Evolutionary conservation across 306 rosid species (phyloP).

Genomic region (Begonia fuchsioides): DNA sequence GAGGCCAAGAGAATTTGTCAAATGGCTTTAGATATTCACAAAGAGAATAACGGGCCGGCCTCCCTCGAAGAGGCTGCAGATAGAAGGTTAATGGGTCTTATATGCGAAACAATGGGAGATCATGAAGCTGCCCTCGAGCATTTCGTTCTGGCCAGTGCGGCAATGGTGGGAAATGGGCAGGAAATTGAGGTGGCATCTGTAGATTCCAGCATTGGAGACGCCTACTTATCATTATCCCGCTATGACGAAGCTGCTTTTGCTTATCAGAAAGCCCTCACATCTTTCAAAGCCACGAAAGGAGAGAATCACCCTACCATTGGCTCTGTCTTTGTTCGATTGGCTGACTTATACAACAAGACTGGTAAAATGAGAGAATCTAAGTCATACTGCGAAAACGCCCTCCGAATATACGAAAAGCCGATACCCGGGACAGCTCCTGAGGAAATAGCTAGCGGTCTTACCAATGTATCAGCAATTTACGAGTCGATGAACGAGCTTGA

Average conservation of each 20-base stretch:
- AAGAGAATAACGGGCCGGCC: constrained; percentile 41
- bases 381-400: constrained; percentile 72
- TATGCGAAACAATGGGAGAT: constrained; percentile 79
- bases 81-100: constrained; percentile 90
- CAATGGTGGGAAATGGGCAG: constrained; percentile 82
- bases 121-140: constrained; percentile 90
- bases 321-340: constrained; percentile 60
- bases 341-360: constrained; percentile 64
- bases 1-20: constrained; percentile 79
- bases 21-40: constrained; percentile 75
- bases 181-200: constrained; percentile 78
- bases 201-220: constrained; percentile 87
- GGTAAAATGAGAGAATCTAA: constrained; percentile 73
- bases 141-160: constrained; percentile 78
- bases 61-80: constrained; percentile 89
- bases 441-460: constrained; percentile 76
- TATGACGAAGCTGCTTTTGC: constrained; percentile 74
- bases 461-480: constrained; percentile 67
- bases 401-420: constrained; percentile 74
- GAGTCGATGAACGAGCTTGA: constrained; percentile 81
- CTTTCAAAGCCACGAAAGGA: constrained; percentile 70
- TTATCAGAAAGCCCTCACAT: constrained; percentile 70
- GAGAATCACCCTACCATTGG: constrained; percentile 87
- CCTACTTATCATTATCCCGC: constrained; percentile 62
- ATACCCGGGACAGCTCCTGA: constrained; percentile 46